Conservation (phyloP, 2,329 filamentous ascomycete genomes). For the Leptodontidium sp. region DNA sequence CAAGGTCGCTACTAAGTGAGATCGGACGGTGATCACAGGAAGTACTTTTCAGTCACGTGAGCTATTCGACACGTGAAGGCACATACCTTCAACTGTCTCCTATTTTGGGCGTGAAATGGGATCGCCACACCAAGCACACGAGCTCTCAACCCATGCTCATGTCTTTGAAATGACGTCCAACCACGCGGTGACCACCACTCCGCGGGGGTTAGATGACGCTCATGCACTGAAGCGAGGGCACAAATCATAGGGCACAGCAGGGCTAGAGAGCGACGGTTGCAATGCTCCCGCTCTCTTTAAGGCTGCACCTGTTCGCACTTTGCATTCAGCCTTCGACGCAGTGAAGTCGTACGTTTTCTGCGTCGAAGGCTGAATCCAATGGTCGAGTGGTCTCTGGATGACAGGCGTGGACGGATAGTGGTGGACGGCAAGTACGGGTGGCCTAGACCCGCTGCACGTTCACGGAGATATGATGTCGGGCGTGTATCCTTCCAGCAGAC, state of each 20-base stretch:
- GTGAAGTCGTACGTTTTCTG: slow-evolving; percentile 5
- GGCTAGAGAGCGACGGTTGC: neutral
- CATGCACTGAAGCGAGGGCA: slow-evolving; percentile 3
- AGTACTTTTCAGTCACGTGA: too few relatives aligned
- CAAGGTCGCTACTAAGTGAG: too few relatives aligned
- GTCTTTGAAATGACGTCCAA: slow-evolving; percentile 11
- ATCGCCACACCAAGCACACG: neutral
- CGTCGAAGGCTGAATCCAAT: neutral
- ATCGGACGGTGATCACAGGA: too few relatives aligned
- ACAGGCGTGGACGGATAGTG: neutral
- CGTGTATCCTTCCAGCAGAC: neutral
- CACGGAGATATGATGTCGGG: slow-evolving; percentile 9
- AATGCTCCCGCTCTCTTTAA: neutral
- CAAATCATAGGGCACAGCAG: neutral
- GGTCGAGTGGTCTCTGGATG: neutral
- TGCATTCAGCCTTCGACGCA: too few relatives aligned
- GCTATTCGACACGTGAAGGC: neutral
- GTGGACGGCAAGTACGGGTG: neutral
- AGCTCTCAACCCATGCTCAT: neutral
- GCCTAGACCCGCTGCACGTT: neutral
- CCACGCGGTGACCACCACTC: neutral
- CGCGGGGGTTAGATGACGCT: neutral
- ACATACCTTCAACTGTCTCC: neutral
- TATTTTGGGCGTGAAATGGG: neutral
- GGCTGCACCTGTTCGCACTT: neutral